Evolutionary conservation across 305 asterid genomes (phyloP), one percentile per base, ranked within the genome.

Genomic region (Euphrasia arctica): DNA sequence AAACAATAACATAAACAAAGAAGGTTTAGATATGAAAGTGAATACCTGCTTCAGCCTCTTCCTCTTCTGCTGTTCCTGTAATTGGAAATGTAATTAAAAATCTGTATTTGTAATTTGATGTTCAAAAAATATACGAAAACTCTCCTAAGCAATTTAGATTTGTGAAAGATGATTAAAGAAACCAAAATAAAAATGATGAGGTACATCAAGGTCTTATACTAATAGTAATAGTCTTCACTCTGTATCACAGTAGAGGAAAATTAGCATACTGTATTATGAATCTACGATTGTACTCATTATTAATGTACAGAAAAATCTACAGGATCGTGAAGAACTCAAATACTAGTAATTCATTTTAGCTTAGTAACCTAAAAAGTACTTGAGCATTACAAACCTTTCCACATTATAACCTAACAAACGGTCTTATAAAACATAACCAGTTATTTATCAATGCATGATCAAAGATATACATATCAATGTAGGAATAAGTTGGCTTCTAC

Each of bases 31-130:
- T 5, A 70, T 50, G 60, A 52, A 68, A 69, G 64, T 31, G 52
- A 64, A 52, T 82, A 90, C 98, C 95, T 85, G 88, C 73, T 81
- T 77, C 55, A 68, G 80, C 74, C 95, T 82, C 75, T 78, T 81
- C 82, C 77, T 80, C 10, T 70, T 85, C 76, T 76, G 70, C 64
- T 79, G 89, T 5, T 78, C 94, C 98, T 91, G 96, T 52, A 72
- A 83, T 65, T 58, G 56, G 60, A 63, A 75, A 74, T 54, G 41
- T 32, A 1, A 64, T 13, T 25, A 64, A 58, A 28, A 36, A 56
- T 65, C 18, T 58, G 42, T 64, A 63, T 69, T 60, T 50, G 63
- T 57, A 75, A 68, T 65, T 70, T 47, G 22, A 47, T 65, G 59
- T 73, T 41, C 52, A 60, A 64, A 73, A 52, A 60, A 8, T 48